phyloP scores from a whole-genome alignment of 208 protist species.

The Trichomonas tenax region DNA sequence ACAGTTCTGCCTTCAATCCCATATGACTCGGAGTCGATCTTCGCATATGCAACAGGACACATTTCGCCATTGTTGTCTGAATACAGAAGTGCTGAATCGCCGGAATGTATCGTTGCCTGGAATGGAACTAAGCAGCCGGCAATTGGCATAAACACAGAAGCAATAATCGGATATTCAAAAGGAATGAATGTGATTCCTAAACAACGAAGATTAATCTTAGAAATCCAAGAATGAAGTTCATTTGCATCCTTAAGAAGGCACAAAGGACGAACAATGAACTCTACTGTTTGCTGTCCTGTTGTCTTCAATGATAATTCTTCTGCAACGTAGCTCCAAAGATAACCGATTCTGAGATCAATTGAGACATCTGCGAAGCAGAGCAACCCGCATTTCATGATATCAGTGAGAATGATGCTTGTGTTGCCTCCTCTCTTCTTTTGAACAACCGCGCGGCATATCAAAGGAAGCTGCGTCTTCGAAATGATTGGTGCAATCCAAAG shows the following conservation, averaged over 20 bases:
- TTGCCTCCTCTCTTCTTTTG: not conserved
- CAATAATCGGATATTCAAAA: not conserved
- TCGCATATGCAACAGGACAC: not conserved
- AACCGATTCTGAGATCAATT: not conserved
- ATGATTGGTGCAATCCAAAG: not conserved
- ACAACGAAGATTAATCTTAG: not conserved
- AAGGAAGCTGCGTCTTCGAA: not conserved
- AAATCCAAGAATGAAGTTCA: not conserved
- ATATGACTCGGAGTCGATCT: not conserved
- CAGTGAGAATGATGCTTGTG: not conserved
- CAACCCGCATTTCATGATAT: not conserved
- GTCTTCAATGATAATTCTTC: not conserved
- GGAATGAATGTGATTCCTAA: not conserved
- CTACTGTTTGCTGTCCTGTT: not conserved
- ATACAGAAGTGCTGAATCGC: not conserved
- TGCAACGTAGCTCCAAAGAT: not conserved
- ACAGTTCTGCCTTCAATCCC: not conserved
- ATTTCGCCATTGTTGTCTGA: not conserved
- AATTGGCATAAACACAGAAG: not conserved
- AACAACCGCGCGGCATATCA: not conserved
- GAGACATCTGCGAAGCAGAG: not conserved
- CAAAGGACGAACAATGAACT: not conserved
- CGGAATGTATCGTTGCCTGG: not conserved
- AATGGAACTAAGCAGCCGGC: not conserved
- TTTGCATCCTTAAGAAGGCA: not conserved